Conservation (phyloP, 2,329 filamentous ascomycete species). For the Helotiales sp. region DNA sequence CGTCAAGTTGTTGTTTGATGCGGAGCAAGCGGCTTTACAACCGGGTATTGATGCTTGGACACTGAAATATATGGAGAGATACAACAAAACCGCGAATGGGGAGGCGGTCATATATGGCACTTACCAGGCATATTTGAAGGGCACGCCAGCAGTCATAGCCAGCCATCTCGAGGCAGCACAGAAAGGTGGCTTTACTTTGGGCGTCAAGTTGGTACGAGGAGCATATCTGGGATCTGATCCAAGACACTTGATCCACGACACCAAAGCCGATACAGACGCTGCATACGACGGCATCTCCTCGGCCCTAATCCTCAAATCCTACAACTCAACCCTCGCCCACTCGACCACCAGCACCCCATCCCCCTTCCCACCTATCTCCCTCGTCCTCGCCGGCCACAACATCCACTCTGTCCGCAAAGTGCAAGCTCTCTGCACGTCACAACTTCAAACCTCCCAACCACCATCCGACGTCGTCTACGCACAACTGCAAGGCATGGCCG, state of each 20-base stretch:
- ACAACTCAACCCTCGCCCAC: constrained; percentile 58
- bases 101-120: constrained; percentile 78
- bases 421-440: constrained; percentile 55
- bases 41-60: constrained; percentile 82
- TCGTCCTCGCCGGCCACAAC: constrained; percentile 87
- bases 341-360: constrained; percentile 45
- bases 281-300: constrained; percentile 76
- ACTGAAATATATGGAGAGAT: constrained; percentile 74
- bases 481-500: constrained; percentile 94
- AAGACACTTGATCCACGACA: constrained; percentile 71
- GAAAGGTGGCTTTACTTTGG: constrained; percentile 66
- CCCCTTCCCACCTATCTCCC: constrained; percentile 59
- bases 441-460: constrained; percentile 43
- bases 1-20: constrained; percentile 80
- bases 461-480: constrained; percentile 63
- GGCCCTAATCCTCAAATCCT: constrained; percentile 67
- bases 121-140: constrained; percentile 79
- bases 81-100: constrained; percentile 64
- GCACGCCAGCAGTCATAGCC: constrained; percentile 60
- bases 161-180: constrained; percentile 64
- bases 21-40: constrained; percentile 82
- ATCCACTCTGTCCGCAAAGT: constrained; percentile 68
- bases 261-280: constrained; percentile 71
- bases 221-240: constrained; percentile 76
- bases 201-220: constrained; percentile 77